Evolutionary conservation across 73 alveolate genomes (phyloP), one percentile per base, ranked within the genome.

Genomic region (Paramecium tetraurelia): DNA sequence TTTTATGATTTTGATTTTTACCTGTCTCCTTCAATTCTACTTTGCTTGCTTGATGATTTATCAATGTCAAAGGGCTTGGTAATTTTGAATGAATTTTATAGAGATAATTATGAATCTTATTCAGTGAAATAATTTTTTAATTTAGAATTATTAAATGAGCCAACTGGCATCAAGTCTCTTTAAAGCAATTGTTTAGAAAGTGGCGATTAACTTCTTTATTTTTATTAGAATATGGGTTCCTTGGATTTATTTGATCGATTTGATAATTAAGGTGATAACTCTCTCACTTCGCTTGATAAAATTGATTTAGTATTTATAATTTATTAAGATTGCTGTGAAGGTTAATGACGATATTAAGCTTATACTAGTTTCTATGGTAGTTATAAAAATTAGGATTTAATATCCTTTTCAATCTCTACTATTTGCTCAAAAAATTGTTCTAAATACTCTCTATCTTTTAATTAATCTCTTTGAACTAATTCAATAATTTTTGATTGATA

Each of bases 121-220:
- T 75, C 87, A 75, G 87, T 75, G 40, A 75, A 75, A 75, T 75
- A 75, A 75, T 75, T 75, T 41, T 75, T 75, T n/a, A 75, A n/a
- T 33, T 75, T 75, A 29, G 87, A 75, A 63, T 63, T 63, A 41
- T 75, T 35, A 35, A 75, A 75, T 35, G 87, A 35, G 14, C 87
- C 87, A 75, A 75, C 87, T 21, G 87, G 87, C 87, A 41, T 38
- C 59, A 75, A 38, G 22, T 75, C 87, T 38, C 87, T 75, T 75
- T 75, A 75, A 21, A 38, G 38, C 16, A 75, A 75, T 0, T 75
- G n/a, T 75, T 75, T 75, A 29, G 58, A 29, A 14, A 75, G n/a
- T 4, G 87, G 87, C 0, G 87, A 75, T 35, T 29, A n/a, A 20
- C 69, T 75, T 10, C 14, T n/a, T 36, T 38, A 29, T 75, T 75